A percentile compares a stretch with the other conserved stretches of the same genome.
Evolutionary conservation across 1,139 yeast species (phyloP).

Genomic region (Lodderomyces beijingensis): DNA sequence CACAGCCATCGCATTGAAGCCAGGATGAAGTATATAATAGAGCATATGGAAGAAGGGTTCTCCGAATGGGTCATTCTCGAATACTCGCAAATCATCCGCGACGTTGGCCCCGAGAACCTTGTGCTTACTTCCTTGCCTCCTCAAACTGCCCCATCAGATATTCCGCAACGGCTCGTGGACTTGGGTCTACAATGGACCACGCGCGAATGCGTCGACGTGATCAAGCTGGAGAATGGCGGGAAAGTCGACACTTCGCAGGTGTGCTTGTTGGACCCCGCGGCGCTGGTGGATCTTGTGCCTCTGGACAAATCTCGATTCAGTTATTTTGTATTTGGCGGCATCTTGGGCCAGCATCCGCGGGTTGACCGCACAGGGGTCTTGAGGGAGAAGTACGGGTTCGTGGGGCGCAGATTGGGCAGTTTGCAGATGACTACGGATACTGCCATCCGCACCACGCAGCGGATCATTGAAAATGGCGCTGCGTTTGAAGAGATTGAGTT

Average conservation of each 20-base stretch:
- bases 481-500: slow-evolving; percentile 70
- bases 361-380: slow-evolving; percentile 91
- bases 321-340: slow-evolving; percentile 93
- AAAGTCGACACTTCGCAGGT: slow-evolving; percentile 48
- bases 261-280: slow-evolving; percentile 87
- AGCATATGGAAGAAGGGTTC: slow-evolving; percentile 96
- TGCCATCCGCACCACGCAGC: slow-evolving; percentile 85
- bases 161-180: slow-evolving; percentile 57
- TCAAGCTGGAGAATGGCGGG: slow-evolving; percentile 21
- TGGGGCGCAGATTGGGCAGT: slow-evolving; percentile 79
- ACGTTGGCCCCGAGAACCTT: slow-evolving; percentile 74
- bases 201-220: slow-evolving; percentile 54
- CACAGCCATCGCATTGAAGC: too few relatives aligned
- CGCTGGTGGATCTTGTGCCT: slow-evolving; percentile 68
- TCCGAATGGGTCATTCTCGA: slow-evolving; percentile 94
- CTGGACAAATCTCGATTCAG: slow-evolving; percentile 63
- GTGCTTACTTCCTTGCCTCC: slow-evolving; percentile 73
- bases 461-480: slow-evolving; percentile 55
- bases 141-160: slow-evolving; percentile 54
- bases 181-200: slow-evolving; percentile 82
- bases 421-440: slow-evolving; percentile 98
- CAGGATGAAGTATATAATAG: slow-evolving; percentile 84
- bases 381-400: slow-evolving; percentile 71
- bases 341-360: slow-evolving; percentile 94
- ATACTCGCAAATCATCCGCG: slow-evolving; percentile 75